These are phyloP conservation scores for Exophiala viscosa DNA, from an alignment of 2,329 filamentous ascomycete genomes.

Conservation along the genomic window DNA sequence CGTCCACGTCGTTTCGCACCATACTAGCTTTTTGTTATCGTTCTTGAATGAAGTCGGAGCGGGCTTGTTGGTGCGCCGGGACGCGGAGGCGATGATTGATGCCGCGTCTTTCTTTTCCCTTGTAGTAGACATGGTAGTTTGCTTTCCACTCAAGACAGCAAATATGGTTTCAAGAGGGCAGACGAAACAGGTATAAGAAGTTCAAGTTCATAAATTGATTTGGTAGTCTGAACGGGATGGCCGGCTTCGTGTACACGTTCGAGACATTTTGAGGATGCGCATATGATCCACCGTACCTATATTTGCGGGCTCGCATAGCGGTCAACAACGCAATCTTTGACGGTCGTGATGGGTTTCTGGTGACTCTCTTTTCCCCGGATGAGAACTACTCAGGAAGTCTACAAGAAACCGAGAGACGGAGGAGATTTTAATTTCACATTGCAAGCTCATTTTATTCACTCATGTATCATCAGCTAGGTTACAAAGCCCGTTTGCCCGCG, in stretches of 20 bases:
- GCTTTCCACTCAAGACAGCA: neutral
- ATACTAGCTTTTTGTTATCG: constrained; percentile 20
- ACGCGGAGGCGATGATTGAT: constrained; percentile 20
- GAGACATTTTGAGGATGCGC: too few species aligned
- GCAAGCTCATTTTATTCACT: neutral
- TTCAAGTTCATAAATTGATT: too few species aligned
- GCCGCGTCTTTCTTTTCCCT: constrained; percentile 14
- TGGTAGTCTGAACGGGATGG: neutral
- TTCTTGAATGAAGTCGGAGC: neutral
- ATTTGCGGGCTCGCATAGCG: too few species aligned
- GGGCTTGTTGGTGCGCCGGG: constrained; percentile 9
- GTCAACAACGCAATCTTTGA: neutral
- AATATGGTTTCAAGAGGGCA: neutral
- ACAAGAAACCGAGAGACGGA: neutral
- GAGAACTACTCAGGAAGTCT: neutral
- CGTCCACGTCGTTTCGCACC: constrained; percentile 28
- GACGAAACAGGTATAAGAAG: too few species aligned
- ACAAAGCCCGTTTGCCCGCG: neutral
- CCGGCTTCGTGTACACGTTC: too few species aligned
- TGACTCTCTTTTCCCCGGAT: neutral
- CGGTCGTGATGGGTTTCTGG: neutral
- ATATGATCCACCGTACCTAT: too few species aligned
- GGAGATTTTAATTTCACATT: neutral
- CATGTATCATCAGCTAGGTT: constrained; percentile 8
- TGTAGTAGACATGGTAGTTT: neutral